Base-by-base conservation (phyloP, 1,139 yeast species). In the Waltiozyma sp. region DNA sequence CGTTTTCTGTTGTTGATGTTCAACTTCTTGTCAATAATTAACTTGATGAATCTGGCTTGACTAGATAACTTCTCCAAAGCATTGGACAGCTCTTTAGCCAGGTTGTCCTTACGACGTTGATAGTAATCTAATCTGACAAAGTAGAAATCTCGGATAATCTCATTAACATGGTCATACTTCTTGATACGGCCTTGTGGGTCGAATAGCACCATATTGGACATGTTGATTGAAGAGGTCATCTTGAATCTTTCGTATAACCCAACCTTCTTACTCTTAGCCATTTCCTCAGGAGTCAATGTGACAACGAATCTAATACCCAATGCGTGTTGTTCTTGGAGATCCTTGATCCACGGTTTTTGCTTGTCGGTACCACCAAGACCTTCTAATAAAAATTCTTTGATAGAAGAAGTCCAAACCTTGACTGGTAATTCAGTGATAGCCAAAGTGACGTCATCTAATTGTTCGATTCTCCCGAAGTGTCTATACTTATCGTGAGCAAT, bases 401-500 rank as follows among this genome's bases (percentile, higher is more conserved):
- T 79, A 41, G 80, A 82, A 45, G 84, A 75, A 1, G 95, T 91
- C 98, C 98, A 93, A 58, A 86, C 80, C 51, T 84, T 82, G 13
- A 89, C 81, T 1, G 99, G 99, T 38, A 93, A 69, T 61, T 93
- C 99, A 2, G 95, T 84, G 45, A 93, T 91, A 49, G 85, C 96
- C 42, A 93, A 57, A 0, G 93, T 85, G 44, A 72, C 80, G 40
- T 79, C 83, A 52, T 87, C 96, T 42, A 84, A 59, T 60, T 86
- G 88, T 55, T 84, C 89, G 55, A 89, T 81, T 46, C 70, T 71
- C 49, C 99, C 99, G 49, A 73, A 74, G 47, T 87, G 75, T 53
- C 79, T 77, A 62, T 73, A 93, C 54, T 75, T 81, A 46, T 82
- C 94, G 23, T 69, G 65, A 8, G 75, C 80, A 37, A 73, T 63